Percentiles rank a stretch among this genome's conserved stretches.
Evolutionary conservation across 1,139 yeast species (phyloP).

Genomic region (Pichia sp.): DNA sequence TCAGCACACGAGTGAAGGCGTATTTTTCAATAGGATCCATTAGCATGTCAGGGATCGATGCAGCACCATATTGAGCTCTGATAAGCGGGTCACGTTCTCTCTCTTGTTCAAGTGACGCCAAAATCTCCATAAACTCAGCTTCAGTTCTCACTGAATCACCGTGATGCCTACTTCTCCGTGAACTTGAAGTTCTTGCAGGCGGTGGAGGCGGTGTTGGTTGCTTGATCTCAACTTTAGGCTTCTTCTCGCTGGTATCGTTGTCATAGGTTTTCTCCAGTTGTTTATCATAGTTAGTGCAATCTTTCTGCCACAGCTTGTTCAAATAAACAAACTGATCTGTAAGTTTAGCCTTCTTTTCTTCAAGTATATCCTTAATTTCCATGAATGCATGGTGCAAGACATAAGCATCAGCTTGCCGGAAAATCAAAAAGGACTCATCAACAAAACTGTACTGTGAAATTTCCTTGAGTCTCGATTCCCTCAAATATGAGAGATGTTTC

Average conservation of each 20-base stretch:
- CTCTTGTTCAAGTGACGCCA: slow-evolving; percentile 64
- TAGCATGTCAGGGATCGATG: slow-evolving; percentile 72
- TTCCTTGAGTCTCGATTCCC: slow-evolving; percentile 28
- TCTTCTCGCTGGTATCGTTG: slow-evolving; percentile 26
- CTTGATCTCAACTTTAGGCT: background rate
- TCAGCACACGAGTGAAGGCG: slow-evolving; percentile 31
- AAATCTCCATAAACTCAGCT: slow-evolving; percentile 79
- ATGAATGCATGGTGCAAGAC: slow-evolving; percentile 30
- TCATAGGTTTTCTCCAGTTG: slow-evolving; percentile 48
- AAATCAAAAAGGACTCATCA: slow-evolving; percentile 34
- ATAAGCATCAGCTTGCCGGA: slow-evolving; percentile 35
- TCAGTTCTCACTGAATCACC: slow-evolving; percentile 84
- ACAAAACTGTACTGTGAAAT: slow-evolving; percentile 49
- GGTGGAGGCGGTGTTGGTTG: slow-evolving; percentile 9
- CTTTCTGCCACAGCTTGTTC: slow-evolving; percentile 39
- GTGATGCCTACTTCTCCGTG: slow-evolving; percentile 52
- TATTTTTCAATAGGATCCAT: slow-evolving; percentile 53
- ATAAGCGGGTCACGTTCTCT: slow-evolving; percentile 75
- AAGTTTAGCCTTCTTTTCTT: slow-evolving; percentile 33
- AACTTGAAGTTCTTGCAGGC: slow-evolving; percentile 19
- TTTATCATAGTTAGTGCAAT: slow-evolving; percentile 46
- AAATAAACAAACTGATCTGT: slow-evolving; percentile 41
- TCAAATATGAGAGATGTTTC: slow-evolving; percentile 34
- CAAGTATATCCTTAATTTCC: slow-evolving; percentile 26
- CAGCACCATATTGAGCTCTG: slow-evolving; percentile 76